Conservation (phyloP, 2,329 filamentous ascomycete genomes). For the Colletotrichum aenigma region DNA sequence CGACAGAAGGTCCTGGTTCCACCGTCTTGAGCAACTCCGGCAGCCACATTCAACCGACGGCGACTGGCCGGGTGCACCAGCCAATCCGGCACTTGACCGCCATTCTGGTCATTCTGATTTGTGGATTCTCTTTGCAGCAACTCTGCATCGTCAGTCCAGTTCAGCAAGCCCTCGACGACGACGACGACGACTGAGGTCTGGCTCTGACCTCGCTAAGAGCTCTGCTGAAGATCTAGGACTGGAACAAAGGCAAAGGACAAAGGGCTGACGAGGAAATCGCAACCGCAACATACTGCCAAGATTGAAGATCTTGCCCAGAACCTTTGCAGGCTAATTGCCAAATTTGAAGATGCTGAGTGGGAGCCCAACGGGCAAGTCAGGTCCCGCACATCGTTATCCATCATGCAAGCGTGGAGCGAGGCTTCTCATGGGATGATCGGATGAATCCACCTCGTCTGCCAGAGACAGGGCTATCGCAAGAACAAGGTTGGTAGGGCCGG, state of each 20-base stretch:
- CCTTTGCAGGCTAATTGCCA: not conserved
- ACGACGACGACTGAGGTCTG: not conserved
- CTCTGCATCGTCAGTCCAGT: not conserved
- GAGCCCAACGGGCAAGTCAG: constrained; percentile 13
- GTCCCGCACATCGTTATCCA: constrained; percentile 8
- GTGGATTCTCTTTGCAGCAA: not conserved
- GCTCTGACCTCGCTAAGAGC: not conserved
- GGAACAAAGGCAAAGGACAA: not conserved
- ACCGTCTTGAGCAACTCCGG: not conserved
- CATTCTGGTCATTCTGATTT: constrained; percentile 17
- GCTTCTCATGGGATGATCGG: constrained; percentile 7
- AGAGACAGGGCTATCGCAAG: not conserved
- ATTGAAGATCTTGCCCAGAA: constrained; percentile 10
- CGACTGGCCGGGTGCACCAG: not conserved
- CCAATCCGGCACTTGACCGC: constrained; percentile 25
- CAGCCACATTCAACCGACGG: constrained; percentile 7
- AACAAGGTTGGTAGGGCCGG: constrained; percentile 2
- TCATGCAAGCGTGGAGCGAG: constrained; percentile 11
- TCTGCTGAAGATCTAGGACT: not conserved
- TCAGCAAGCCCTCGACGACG: not conserved
- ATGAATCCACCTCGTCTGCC: constrained; percentile 1
- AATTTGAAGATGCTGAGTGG: not conserved
- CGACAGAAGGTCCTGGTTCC: constrained; percentile 11
- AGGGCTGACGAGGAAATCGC: not conserved
- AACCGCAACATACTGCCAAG: not conserved